phyloP scores from a whole-genome alignment of 2,329 filamentous ascomycete genomes.

The Lojkania enalia region DNA sequence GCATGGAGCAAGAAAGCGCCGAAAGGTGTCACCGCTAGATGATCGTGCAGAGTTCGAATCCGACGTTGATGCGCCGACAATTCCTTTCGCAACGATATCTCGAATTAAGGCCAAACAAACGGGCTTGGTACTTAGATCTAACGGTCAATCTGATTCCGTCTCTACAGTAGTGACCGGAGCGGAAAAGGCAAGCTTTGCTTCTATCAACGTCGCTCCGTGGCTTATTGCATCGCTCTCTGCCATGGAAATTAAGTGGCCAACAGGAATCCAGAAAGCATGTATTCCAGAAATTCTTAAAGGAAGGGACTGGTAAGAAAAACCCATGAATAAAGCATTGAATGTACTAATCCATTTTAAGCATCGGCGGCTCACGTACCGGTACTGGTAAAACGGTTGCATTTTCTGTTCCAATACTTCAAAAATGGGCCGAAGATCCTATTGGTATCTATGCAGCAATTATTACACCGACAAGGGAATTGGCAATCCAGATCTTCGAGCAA shows the following conservation, averaged over 20 bases:
- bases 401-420: conserved; percentile 89
- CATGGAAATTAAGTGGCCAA: conserved; percentile 85
- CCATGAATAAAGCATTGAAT: not conserved
- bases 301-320: conserved; percentile 65
- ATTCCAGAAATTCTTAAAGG: conserved; percentile 93
- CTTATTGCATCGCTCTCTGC: conserved; percentile 75
- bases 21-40: conserved; percentile 33
- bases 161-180: conserved; percentile 12
- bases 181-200: conserved; percentile 67
- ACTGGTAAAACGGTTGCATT: conserved; percentile 98
- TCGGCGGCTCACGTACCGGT: conserved; percentile 91
- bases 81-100: conserved; percentile 31
- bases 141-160: conserved; percentile 9
- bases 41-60: conserved; percentile 10
- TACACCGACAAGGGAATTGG: conserved; percentile 52
- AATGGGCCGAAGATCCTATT: conserved; percentile 88
- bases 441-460: conserved; percentile 89
- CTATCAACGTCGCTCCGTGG: conserved; percentile 79
- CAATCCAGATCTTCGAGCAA: conserved; percentile 76
- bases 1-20: conserved; percentile 41
- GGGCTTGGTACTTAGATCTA: conserved; percentile 6
- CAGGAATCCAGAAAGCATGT: conserved; percentile 87
- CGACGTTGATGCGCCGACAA: no score
- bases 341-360: conserved; percentile 45
- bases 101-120: conserved; percentile 40